Evolutionary conservation across 176 grass and related monocot species (phyloP).

Genomic region (Aegilops longissima): DNA sequence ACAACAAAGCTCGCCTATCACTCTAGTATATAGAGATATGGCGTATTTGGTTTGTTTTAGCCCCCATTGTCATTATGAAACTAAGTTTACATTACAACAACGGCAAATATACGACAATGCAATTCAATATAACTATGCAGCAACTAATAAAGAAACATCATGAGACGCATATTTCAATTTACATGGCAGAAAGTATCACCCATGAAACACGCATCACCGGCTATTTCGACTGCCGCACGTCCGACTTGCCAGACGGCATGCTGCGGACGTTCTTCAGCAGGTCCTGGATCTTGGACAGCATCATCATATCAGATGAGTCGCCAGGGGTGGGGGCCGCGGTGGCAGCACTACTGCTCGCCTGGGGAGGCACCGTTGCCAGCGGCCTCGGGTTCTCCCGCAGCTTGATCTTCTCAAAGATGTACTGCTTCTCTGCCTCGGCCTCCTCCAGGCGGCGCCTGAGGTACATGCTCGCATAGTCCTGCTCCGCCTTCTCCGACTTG

Average conservation of each 20-base stretch:
- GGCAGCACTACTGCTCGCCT: constrained; percentile 6
- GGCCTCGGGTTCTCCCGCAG: constrained; percentile 43
- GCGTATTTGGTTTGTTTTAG: no score
- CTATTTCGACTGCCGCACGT: constrained; percentile 48
- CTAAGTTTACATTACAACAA: no score
- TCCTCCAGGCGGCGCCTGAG: constrained; percentile 82
- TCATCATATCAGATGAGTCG: constrained; percentile 50
- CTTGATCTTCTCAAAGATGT: constrained; percentile 82
- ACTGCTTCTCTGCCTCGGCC: constrained; percentile 86
- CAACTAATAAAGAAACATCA: no score
- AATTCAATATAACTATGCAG: no score
- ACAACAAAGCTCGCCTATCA: no score
- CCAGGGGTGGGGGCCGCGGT: not conserved
- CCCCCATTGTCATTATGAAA: no score
- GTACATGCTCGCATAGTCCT: constrained; percentile 80
- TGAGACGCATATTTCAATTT: not conserved
- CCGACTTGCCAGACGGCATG: constrained; percentile 36
- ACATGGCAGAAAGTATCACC: not conserved
- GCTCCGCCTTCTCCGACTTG: constrained; percentile 73
- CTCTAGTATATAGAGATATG: no score
- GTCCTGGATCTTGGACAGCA: constrained; percentile 86
- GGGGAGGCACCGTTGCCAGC: not conserved
- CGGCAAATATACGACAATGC: no score
- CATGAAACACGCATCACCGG: no score
- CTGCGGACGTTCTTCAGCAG: constrained; percentile 78